phyloP scores from a whole-genome alignment of 495 filamentous ascomycete genomes.

The Aspergillus bertholletiae region DNA sequence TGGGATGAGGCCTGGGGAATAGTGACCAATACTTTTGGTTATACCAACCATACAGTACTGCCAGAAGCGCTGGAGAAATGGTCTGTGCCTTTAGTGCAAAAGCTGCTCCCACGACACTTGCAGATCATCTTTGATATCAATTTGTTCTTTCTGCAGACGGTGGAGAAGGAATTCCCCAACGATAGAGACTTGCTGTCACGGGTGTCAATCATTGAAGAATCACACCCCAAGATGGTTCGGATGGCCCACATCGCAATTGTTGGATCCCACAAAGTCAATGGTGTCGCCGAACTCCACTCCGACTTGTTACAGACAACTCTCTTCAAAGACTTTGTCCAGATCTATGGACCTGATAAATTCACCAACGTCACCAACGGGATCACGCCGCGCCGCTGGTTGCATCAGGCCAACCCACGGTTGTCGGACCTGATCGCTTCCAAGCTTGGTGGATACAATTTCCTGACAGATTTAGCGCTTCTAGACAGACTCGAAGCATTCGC shows the following conservation, averaged over 20 bases:
- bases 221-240: slow-evolving; percentile 94
- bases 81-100: slow-evolving; percentile 89
- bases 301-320: slow-evolving; percentile 97
- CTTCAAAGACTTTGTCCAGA: slow-evolving; percentile 94
- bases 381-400: slow-evolving; percentile 91
- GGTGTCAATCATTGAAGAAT: slow-evolving; percentile 96
- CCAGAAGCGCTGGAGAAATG: slow-evolving; percentile 98
- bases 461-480: slow-evolving; percentile 82
- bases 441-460: slow-evolving; percentile 73
- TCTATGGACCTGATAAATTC: slow-evolving; percentile 95
- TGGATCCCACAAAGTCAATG: slow-evolving; percentile 98
- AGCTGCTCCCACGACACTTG: slow-evolving; percentile 89
- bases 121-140: slow-evolving; percentile 99
- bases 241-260: slow-evolving; percentile 96
- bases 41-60: slow-evolving; percentile 97
- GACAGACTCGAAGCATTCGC: slow-evolving; percentile 77
- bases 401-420: slow-evolving; percentile 92
- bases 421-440: slow-evolving; percentile 91
- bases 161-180: slow-evolving; percentile 86
- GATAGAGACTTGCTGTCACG: slow-evolving; percentile 79
- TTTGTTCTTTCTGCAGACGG: slow-evolving; percentile 81
- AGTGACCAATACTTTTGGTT: slow-evolving; percentile 75
- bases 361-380: slow-evolving; percentile 98
- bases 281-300: slow-evolving; percentile 94
- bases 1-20: slow-evolving; percentile 95